Conservation (phyloP, 768 basidiomycete genomes). For the Pisolithus marmoratus region DNA sequence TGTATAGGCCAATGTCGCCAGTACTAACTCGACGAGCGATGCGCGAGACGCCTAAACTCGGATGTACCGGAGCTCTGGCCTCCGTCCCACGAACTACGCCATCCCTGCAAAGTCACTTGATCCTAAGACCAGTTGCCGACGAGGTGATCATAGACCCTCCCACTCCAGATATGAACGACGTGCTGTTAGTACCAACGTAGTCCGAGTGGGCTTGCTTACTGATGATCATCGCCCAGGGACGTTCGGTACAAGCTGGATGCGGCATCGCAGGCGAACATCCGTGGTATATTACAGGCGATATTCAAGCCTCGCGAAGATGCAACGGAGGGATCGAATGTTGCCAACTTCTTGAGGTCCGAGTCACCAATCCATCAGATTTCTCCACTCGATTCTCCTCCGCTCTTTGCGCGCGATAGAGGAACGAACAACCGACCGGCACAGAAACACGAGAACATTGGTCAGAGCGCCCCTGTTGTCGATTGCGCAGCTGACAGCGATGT, state of each 20-base stretch:
- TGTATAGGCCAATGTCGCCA: not conserved
- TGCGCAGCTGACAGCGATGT: conserved; percentile 19
- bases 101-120: conserved; percentile 17
- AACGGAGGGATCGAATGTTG: conserved; percentile 13
- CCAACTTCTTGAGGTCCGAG: conserved; percentile 28
- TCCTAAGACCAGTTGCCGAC: conserved; percentile 20
- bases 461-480: conserved; percentile 5
- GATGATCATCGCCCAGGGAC: conserved; percentile 21
- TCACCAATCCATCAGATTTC: conserved; percentile 22
- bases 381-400: conserved; percentile 34
- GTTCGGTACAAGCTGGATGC: conserved; percentile 26
- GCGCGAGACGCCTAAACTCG: conserved; percentile 41
- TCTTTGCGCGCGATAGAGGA: conserved; percentile 36
- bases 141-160: conserved; percentile 28
- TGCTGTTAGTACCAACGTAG: conserved; percentile 33
- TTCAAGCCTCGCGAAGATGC: conserved; percentile 13
- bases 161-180: conserved; percentile 28
- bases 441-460: not conserved
- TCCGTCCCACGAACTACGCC: conserved; percentile 21
- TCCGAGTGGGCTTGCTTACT: not conserved
- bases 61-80: conserved; percentile 20
- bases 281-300: conserved; percentile 24
- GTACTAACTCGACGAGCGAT: conserved; percentile 41
- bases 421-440: not conserved
- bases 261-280: conserved; percentile 17